Percentiles rank a stretch among this genome's conserved stretches.
phyloP scores from a whole-genome alignment of 2,329 filamentous ascomycete genomes.

The Aspergillus hiratsukae region DNA sequence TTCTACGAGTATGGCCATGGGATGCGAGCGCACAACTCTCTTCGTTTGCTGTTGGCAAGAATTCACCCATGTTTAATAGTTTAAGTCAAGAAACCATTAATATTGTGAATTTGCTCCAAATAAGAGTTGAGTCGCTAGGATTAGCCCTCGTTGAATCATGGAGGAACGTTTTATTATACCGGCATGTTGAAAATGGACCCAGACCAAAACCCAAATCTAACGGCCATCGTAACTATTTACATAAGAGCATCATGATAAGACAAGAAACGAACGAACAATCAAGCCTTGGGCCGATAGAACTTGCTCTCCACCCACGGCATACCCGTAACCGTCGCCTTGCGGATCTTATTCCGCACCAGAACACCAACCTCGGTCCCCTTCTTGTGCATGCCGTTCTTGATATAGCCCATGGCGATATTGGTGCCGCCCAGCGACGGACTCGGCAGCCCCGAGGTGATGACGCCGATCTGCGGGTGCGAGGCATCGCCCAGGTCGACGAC shows the following conservation, averaged over 20 bases:
- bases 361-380: conserved; percentile 75
- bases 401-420: conserved; percentile 96
- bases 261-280: background rate
- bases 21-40: no score
- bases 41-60: background rate
- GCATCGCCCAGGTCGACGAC: conserved; percentile 59
- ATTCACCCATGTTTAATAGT: background rate
- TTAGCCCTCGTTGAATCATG: background rate
- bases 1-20: no score
- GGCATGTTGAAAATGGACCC: background rate
- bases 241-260: background rate
- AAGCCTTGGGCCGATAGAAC: conserved; percentile 54
- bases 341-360: conserved; percentile 69
- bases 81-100: background rate
- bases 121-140: no score
- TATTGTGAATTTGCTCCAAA: background rate
- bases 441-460: conserved; percentile 83
- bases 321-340: conserved; percentile 71
- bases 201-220: background rate
- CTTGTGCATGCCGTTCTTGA: conserved; percentile 78
- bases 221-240: conserved; percentile 2
- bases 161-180: background rate
- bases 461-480: conserved; percentile 63
- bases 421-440: conserved; percentile 73
- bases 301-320: conserved; percentile 84